Evolutionary conservation across 1,284 basidiomycete genomes (phyloP), one percentile per base, ranked within the genome.

Genomic region (Chalciporus piperatoides): DNA sequence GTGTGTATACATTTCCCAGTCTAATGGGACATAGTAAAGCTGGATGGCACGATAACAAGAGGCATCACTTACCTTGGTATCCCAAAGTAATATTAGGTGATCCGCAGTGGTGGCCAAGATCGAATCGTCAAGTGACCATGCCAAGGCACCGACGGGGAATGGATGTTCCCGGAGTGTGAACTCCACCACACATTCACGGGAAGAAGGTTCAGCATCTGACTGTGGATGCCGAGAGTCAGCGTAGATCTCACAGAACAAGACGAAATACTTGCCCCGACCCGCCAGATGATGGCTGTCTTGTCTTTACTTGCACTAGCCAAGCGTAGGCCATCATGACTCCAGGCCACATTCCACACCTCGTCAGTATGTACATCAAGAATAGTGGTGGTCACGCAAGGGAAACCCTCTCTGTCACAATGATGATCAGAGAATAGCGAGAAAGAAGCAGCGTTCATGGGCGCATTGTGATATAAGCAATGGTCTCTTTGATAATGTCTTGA

Each of bases 311-410:
- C 90, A 55, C 86, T 94, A 12, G 95, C 97, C 32, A 99, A 76
- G 60, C 80, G 84, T 41, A 71, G 71, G 4, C 97, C 96, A 64
- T 88, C 84, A 60, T 93, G 90, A 67, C 93, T 97, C 91, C 95
- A 99, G 64, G 87, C 87, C 53, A 98, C 71, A 61, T 90, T 84
- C 95, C 96, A 99, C 11, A 99, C 93, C 67, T 99, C 93, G 63
- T 97, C 92, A 11, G 76, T 78, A 68, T 99, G 96, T 27, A 86
- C 90, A 36, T 84, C 79, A 41, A 98, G 73, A 36, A 94, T 85
- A 21, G 87, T 85, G 2, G 92, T 92, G 7, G 90, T 92, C 24
- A 86, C 75, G 25, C 81, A 80, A 10, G 96, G 96, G 72, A 99
- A 98, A 35, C 80, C 78, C 38, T 81, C 79, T 61, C 85, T 81